A percentile compares a stretch with the other conserved stretches of the same genome.
Conservation (phyloP, 495 filamentous ascomycete genomes). For the Cryomyces antarcticus region DNA sequence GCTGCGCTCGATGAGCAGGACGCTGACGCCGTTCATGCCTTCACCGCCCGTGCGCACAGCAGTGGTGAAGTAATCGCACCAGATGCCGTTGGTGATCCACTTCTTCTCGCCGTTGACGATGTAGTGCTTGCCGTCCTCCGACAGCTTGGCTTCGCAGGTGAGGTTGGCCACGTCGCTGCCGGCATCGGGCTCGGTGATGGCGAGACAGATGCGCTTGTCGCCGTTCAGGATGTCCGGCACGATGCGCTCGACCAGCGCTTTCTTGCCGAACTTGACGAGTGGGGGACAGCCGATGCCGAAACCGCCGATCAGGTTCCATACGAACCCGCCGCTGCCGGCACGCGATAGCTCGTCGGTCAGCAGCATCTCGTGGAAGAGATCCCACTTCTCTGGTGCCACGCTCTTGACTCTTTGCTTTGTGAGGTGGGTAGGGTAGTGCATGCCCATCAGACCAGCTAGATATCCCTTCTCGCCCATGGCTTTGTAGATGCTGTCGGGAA, state of each 20-base stretch:
- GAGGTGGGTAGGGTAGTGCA: conserved; percentile 56
- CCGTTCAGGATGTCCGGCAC: conserved; percentile 70
- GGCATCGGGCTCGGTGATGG: conserved; percentile 67
- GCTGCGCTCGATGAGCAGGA: conserved; percentile 73
- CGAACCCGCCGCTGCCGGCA: conserved; percentile 71
- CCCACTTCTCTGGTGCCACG: conserved; percentile 79
- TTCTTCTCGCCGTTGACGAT: conserved; percentile 99
- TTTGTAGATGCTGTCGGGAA: conserved; percentile 77
- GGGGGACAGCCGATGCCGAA: conserved; percentile 89
- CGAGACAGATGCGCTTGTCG: conserved; percentile 87
- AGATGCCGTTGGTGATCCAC: conserved; percentile 98
- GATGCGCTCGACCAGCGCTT: conserved; percentile 64
- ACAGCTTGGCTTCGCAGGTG: conserved; percentile 84
- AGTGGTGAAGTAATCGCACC: conserved; percentile 91
- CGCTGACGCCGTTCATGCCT: conserved; percentile 80
- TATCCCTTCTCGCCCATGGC: conserved; percentile 88
- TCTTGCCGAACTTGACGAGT: conserved; percentile 79
- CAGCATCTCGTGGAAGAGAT: conserved; percentile 92
- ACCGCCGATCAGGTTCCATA: conserved; percentile 95
- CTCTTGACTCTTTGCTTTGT: conserved; percentile 48
- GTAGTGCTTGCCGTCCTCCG: conserved; percentile 89
- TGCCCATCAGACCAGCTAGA: conserved; percentile 70
- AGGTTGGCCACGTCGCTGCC: conserved; percentile 84
- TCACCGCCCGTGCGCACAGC: conserved; percentile 71
- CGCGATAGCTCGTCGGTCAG: conserved; percentile 87